These are phyloP conservation scores for Tinospora cordifolia DNA, from an alignment of 164 flowering plant genomes.

Conservation along the genomic window DNA sequence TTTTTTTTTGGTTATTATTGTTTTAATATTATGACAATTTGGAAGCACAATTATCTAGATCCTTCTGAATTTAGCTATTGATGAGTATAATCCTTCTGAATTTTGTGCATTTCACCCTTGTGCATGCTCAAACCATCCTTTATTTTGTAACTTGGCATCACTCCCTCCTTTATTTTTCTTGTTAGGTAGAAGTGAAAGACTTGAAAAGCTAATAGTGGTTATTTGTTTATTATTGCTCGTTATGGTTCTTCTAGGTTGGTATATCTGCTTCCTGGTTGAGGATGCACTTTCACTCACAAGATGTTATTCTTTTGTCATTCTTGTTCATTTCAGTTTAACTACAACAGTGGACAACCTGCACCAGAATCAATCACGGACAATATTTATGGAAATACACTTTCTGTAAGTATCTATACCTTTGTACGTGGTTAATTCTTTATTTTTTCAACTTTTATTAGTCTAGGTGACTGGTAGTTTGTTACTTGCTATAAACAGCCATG, in stretches of 20 bases:
- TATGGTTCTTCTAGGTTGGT: neutral
- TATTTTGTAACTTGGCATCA: too few species aligned
- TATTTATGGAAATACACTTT: slow-evolving; percentile 93
- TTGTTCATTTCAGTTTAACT: slow-evolving; percentile 61
- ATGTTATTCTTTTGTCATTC: neutral
- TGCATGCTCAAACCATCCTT: too few species aligned
- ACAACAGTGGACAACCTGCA: slow-evolving; percentile 98
- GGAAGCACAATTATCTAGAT: neutral
- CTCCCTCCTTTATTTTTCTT: too few species aligned
- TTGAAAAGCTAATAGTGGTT: too few species aligned
- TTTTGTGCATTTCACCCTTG: too few species aligned
- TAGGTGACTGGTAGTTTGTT: neutral
- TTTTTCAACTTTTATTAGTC: neutral
- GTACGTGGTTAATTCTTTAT: neutral
- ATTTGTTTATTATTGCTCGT: too few species aligned
- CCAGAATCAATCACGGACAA: slow-evolving; percentile 96
- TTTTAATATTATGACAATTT: neutral
- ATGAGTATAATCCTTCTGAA: too few species aligned
- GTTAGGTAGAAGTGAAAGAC: too few species aligned
- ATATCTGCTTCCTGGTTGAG: slow-evolving; percentile 4
- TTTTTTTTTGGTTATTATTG: too few species aligned
- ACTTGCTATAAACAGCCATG: neutral
- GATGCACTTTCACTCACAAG: neutral
- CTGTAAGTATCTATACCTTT: slow-evolving; percentile 43
- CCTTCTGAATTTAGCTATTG: neutral